Evolutionary conservation across 495 filamentous ascomycete species (phyloP), one percentile per base, ranked within the genome.

Genomic region (Xylaria nigripes): DNA sequence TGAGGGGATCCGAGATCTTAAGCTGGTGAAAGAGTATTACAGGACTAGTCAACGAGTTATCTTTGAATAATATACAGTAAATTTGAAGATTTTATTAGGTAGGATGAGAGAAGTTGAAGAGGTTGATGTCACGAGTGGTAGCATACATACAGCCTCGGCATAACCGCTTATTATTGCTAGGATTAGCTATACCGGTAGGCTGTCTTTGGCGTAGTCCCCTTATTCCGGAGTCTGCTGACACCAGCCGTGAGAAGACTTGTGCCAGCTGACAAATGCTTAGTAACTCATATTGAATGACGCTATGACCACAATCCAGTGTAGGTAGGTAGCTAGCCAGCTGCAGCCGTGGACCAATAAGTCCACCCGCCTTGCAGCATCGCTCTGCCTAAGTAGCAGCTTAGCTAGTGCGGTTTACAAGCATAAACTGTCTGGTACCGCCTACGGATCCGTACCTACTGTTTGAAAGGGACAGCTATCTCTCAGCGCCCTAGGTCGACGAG

Each of bases 71-170:
- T 18, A 19, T 40, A 18, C 15, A 40, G 3, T 18, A n/a, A 52
- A 30, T 45, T 25, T 19, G 29, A 45, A 34, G 42, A 22, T 24
- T 18, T 36, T 22, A 32, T 49, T 32, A 43, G n/a, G 51, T 45
- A 18, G 45, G 18, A 47, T 36, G 41, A 30, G 9, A 51, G 45
- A 56, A 44, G 15, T 45, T 49, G 55, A 51, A 54, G 40, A 42
- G 45, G 54, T 57, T 44, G 45, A 47, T 49, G 36, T 58, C 61
- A 61, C 58, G 49, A 48, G 51, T 50, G 16, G 36, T 30, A 34
- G 16, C 32, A 21, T 29, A n/a, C 12, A 36, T 46, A 34, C 51
- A 48, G 51, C 51, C 51, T 54, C 51, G 51, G 51, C 45, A 54
- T 36, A n/a, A n/a, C n/a, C n/a, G n/a, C n/a, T n/a, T n/a, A n/a